Evolutionary conservation across 1,284 basidiomycete species (phyloP).

Genomic region (Tilletiopsis washingtonensis): DNA sequence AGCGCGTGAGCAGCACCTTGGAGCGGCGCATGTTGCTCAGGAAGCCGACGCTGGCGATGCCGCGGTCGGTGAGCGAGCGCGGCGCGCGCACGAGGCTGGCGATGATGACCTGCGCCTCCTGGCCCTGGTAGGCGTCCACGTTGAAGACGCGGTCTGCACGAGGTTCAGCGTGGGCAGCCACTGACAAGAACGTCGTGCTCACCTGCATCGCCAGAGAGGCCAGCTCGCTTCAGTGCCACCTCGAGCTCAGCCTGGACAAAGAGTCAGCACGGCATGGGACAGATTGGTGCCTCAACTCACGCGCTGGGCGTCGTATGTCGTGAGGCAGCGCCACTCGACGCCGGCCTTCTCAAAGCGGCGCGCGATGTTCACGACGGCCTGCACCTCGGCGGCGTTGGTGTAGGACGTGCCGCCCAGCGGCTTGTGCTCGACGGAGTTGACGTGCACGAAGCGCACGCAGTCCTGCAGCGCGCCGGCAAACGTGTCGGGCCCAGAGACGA

Average conservation of each 20-base stretch:
- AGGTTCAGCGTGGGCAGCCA: too few species aligned
- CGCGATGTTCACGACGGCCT: neutral
- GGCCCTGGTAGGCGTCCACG: slow-evolving; percentile 7
- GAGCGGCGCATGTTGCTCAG: slow-evolving; percentile 4
- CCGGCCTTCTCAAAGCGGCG: neutral
- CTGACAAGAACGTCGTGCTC: too few species aligned
- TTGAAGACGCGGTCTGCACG: too few species aligned
- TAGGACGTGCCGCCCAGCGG: neutral
- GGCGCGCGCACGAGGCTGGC: slow-evolving; percentile 6
- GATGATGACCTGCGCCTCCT: slow-evolving; percentile 6
- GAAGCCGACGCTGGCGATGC: slow-evolving; percentile 2
- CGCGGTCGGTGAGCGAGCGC: too few species aligned
- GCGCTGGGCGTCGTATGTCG: slow-evolving; percentile 6
- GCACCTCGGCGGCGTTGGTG: slow-evolving; percentile 1
- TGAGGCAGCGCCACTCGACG: neutral
- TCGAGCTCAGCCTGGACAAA: too few species aligned
- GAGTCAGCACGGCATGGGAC: too few species aligned
- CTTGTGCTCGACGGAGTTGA: slow-evolving; percentile 1
- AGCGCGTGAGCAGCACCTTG: slow-evolving; percentile 8
- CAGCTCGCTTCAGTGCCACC: slow-evolving; percentile 2
- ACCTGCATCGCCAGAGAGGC: neutral
- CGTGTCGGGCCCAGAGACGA: neutral
- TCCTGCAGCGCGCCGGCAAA: neutral
- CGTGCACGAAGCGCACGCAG: slow-evolving; percentile 7
- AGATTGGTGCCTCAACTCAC: too few species aligned